phyloP scores from a whole-genome alignment of 2,329 filamentous ascomycete species.

The Claviceps maximensis region DNA sequence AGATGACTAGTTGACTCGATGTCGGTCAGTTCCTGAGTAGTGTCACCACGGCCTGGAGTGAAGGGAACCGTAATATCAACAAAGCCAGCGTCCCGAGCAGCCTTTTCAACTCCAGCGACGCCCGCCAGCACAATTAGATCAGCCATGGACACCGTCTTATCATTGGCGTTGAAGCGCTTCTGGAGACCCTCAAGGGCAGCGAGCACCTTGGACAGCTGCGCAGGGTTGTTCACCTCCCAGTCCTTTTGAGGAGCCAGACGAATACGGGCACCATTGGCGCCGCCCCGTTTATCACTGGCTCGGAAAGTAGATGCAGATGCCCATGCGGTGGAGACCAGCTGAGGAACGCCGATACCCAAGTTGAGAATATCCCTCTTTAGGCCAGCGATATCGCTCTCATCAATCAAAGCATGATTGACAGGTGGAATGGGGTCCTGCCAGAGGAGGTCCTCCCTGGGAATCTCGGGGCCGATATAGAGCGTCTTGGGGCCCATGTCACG shows the following conservation, averaged over 20 bases:
- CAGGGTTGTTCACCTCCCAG: slow-evolving; percentile 65
- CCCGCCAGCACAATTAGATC: slow-evolving; percentile 70
- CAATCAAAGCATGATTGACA: slow-evolving; percentile 42
- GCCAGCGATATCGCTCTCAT: slow-evolving; percentile 46
- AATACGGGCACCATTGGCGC: slow-evolving; percentile 69
- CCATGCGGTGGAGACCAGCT: slow-evolving; percentile 55
- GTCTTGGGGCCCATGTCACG: slow-evolving; percentile 62
- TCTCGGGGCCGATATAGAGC: slow-evolving; percentile 63
- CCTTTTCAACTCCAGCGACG: slow-evolving; percentile 58
- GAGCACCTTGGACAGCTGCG: slow-evolving; percentile 49
- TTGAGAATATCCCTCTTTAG: slow-evolving; percentile 58
- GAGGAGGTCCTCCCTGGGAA: slow-evolving; percentile 53
- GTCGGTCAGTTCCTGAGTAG: slow-evolving; percentile 60
- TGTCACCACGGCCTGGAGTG: slow-evolving; percentile 58
- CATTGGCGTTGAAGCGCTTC: slow-evolving; percentile 49
- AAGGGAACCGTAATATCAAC: slow-evolving; percentile 51
- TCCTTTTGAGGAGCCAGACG: slow-evolving; percentile 57
- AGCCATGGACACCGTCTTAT: slow-evolving; percentile 65
- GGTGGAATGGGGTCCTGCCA: slow-evolving; percentile 66
- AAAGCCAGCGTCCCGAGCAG: slow-evolving; percentile 35
- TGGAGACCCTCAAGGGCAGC: slow-evolving; percentile 50
- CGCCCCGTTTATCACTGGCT: slow-evolving; percentile 66
- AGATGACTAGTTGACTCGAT: slow-evolving; percentile 49
- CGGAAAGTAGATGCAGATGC: slow-evolving; percentile 61
- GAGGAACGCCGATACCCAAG: slow-evolving; percentile 44